A percentile compares a stretch with the other conserved stretches of the same genome.
Conservation (phyloP, 2,329 filamentous ascomycete species). For the Colletotrichum viniferum region DNA sequence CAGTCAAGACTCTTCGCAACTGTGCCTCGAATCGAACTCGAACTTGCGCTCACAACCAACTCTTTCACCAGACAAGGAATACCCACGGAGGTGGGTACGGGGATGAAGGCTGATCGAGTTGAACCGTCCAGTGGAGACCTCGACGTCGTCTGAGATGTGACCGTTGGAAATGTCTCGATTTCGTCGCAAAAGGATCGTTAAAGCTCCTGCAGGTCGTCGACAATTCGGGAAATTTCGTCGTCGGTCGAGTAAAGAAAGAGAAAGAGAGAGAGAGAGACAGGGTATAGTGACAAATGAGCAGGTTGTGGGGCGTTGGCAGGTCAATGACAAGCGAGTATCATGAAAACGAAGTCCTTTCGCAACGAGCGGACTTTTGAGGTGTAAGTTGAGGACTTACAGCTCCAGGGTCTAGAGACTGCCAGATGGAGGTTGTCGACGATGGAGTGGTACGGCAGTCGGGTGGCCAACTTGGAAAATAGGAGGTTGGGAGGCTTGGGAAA, state of each 20-base stretch:
- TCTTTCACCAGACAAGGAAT: background rate
- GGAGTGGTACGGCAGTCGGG: slow-evolving; percentile 14
- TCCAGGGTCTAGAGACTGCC: background rate
- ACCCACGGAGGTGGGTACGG: background rate
- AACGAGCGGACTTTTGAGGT: background rate
- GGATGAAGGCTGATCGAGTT: slow-evolving; percentile 11
- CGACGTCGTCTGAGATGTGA: background rate
- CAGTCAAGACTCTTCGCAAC: background rate
- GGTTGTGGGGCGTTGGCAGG: background rate
- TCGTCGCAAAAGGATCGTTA: background rate
- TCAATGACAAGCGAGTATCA: background rate
- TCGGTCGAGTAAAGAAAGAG: background rate
- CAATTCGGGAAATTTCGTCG: background rate
- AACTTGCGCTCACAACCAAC: background rate
- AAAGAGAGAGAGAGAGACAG: background rate
- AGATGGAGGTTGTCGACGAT: background rate
- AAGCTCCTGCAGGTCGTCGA: background rate
- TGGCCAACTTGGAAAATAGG: slow-evolving; percentile 22
- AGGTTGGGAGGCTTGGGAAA: slow-evolving; percentile 20
- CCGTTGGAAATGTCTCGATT: background rate
- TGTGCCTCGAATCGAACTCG: background rate
- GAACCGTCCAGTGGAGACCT: background rate
- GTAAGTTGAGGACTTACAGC: background rate
- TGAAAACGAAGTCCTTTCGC: background rate
- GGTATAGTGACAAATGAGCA: slow-evolving; percentile 3